These are phyloP conservation scores for Taiozyma sp. DNA, from an alignment of 1,139 yeast genomes.

Conservation along the genomic window DNA sequence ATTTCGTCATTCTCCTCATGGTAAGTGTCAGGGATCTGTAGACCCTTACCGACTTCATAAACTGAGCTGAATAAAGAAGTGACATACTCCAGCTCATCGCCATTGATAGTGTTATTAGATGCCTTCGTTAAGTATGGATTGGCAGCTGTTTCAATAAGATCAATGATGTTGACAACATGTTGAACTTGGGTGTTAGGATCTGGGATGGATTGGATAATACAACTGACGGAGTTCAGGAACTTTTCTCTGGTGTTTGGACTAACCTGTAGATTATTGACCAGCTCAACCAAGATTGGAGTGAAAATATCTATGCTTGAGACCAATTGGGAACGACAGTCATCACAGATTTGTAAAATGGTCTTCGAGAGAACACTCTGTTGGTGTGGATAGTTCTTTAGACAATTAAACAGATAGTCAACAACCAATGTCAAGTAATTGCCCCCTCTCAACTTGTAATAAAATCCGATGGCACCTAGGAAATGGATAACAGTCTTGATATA, in stretches of 20 bases:
- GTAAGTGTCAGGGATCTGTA: conserved; percentile 53
- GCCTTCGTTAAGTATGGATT: conserved; percentile 17
- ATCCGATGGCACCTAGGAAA: conserved; percentile 50
- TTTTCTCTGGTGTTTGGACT: conserved; percentile 56
- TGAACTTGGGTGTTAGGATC: conserved; percentile 39
- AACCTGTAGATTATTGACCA: conserved; percentile 41
- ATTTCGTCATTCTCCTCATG: conserved; percentile 7
- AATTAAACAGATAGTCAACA: conserved; percentile 44
- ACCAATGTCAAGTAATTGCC: conserved; percentile 43
- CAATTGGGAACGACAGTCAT: conserved; percentile 49
- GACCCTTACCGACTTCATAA: conserved; percentile 64
- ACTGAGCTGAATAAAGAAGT: conserved; percentile 57
- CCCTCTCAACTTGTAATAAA: conserved; percentile 38
- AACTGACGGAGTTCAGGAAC: conserved; percentile 55
- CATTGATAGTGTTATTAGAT: conserved; percentile 9
- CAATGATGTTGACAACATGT: conserved; percentile 25
- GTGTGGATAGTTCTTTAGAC: conserved; percentile 28
- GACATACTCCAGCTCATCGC: conserved; percentile 31
- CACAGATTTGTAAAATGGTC: conserved; percentile 58
- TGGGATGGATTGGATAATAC: conserved; percentile 50
- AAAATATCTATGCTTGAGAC: conserved; percentile 46
- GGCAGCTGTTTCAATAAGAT: conserved; percentile 23
- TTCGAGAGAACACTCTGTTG: conserved; percentile 42
- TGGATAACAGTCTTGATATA: conserved; percentile 43
- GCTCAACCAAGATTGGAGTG: conserved; percentile 45